Evolutionary conservation across 2,329 filamentous ascomycete species (phyloP), one percentile per base, ranked within the genome.

Genomic region (Ceratocystis cacaofunesta): DNA sequence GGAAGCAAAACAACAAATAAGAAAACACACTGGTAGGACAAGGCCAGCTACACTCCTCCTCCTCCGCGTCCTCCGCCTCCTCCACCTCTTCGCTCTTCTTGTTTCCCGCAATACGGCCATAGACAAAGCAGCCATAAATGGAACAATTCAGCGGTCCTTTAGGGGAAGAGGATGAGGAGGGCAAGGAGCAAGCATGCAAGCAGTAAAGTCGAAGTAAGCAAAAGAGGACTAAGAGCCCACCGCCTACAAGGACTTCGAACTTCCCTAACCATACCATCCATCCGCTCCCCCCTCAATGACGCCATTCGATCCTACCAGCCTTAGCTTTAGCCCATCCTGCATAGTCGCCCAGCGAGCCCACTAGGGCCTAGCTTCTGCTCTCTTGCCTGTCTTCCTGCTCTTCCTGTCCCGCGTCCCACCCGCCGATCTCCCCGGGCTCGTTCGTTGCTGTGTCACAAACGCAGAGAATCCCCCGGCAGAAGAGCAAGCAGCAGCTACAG

Each of bases 401-500:
- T 32, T 36, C 46, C 28, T 19, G 7, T 57, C 44, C 48, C 44
- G 25, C 46, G 8, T 36, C 32, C n/a, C 28, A 17, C 22, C 46
- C 46, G 17, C 3, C 19, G 36, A 41, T 41, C 10, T 41, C 36
- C 36, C 36, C 36, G 36, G 12, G 10, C 36, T 41, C 12, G 36
- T 41, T 15, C 36, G 10, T 41, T 12, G 36, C 36, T 41, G 36
- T 41, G 25, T 44, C 30, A 65, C 22, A 60, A 58, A 36, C 30
- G 41, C 61, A 28, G 61, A 66, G 61, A 63, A 63, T 58, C 58
- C 61, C 5, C 60, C 65, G 61, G 61, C 28, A 65, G n/a, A 22
- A 52, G 17, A 52, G 19, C 46, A n/a, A 48, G 19, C 46, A n/a
- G 46, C 5, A 48, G 46, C 19, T 12, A 19, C 46, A 48, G 46